Evolutionary conservation across 768 basidiomycete genomes (phyloP), one percentile per base, ranked within the genome.

Genomic region (Phylloporus rhodoxanthus): DNA sequence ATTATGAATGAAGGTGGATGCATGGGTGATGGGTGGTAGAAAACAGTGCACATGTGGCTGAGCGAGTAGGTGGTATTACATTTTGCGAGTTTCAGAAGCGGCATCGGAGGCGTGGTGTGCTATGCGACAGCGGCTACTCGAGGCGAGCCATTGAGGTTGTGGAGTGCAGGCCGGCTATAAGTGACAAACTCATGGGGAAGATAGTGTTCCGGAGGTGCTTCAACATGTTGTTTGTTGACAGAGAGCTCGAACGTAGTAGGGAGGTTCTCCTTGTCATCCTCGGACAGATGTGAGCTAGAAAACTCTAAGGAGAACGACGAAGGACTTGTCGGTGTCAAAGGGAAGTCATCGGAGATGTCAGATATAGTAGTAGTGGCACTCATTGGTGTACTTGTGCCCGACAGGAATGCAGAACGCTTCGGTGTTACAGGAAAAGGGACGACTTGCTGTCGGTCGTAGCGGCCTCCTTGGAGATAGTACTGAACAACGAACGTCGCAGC

Each of bases 401-500:
- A 82, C 14, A 66, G 55, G 50, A 48, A 34, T 6, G 67, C 52
- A 4, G 72, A 50, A 29, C 73, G 72, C 28, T 69, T 65, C 1
- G 81, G 73, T 34, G 89, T 91, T 55, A 82, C 78, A 30, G 89
- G 87, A 41, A 87, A 72, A 17, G 80, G 60, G 15, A 65, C 52
- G 28, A 67, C 55, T 25, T 69, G 62, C 33, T 80, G 78, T 34
- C 75, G 76, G 52, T 72, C 63, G 65, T 86, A 90, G 46, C 82
- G 85, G 38, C 84, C 84, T 43, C 93, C 94, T 62, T 88, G 81
- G 43, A 97, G 82, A 66, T 98, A 99, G 71, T 84, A 92, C 66
- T 97, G 91, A 30, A 93, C 84, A 53, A 92, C 91, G 64, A 91
- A 82, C 20, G 87, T 91, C 20, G 95, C 93, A 1, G 93, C 91